Evolutionary conservation across 2,329 filamentous ascomycete genomes (phyloP).

Genomic region (Pseudocercospora fijiensis): DNA sequence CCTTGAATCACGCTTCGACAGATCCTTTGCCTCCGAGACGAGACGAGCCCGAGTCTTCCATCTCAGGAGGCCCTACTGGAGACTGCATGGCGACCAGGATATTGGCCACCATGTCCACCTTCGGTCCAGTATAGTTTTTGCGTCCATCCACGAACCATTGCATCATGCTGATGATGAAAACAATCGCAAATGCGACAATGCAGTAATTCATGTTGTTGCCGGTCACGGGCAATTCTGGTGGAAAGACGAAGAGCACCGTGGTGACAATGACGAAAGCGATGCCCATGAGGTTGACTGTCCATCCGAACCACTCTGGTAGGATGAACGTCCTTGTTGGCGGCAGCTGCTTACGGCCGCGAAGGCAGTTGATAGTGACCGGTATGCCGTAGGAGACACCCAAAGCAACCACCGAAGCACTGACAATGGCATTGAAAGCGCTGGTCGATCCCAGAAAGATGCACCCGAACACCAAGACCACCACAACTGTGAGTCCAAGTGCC

Average conservation of each 20-base stretch:
- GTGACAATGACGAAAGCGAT: conserved; percentile 68
- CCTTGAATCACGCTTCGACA: conserved; percentile 13
- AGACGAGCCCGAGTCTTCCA: conserved; percentile 13
- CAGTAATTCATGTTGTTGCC: conserved; percentile 68
- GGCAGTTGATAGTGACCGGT: conserved; percentile 67
- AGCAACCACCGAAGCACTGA: conserved; percentile 62
- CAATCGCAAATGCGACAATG: conserved; percentile 58
- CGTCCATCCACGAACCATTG: conserved; percentile 62
- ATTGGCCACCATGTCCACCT: conserved; percentile 34
- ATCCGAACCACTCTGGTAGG: conserved; percentile 56
- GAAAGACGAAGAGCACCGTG: conserved; percentile 73
- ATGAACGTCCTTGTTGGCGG: conserved; percentile 58
- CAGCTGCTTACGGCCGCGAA: conserved; percentile 64
- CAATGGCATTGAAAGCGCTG: conserved; percentile 42
- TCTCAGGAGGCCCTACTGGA: conserved; percentile 18
- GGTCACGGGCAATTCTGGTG: conserved; percentile 64
- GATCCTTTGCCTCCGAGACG: conserved; percentile 12
- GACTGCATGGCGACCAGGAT: conserved; percentile 32
- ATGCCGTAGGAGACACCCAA: conserved; percentile 73
- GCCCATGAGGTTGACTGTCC: conserved; percentile 60
- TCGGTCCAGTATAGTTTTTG: conserved; percentile 59
- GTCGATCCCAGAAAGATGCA: conserved; percentile 41
- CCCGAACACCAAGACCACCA: conserved; percentile 39
- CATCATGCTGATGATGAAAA: conserved; percentile 56
- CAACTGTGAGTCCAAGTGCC: conserved; percentile 35